Conservation (phyloP, 2,329 filamentous ascomycete species). For the Hymenoscyphus fraxineus region DNA sequence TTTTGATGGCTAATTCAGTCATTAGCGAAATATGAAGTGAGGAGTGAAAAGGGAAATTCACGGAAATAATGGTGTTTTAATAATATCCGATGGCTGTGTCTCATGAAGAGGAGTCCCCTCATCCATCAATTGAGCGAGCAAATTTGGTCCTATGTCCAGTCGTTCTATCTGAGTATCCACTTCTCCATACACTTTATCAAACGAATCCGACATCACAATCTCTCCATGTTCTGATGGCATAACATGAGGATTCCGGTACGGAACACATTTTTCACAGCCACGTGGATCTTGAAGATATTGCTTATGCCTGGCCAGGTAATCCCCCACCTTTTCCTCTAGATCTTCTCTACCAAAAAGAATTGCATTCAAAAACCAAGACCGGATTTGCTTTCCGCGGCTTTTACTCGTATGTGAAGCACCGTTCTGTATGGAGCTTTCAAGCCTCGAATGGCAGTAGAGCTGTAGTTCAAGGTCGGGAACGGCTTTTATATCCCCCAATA, state of each 20-base stretch:
- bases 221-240: conserved; percentile 9
- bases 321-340: conserved; percentile 13
- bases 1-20: conserved; percentile 21
- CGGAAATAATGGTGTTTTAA: background rate
- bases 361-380: conserved; percentile 7
- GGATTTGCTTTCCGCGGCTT: background rate
- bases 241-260: conserved; percentile 19
- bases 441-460: background rate
- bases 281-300: conserved; percentile 22
- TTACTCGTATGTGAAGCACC: background rate
- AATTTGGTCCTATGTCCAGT: conserved; percentile 12
- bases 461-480: background rate
- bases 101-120: conserved; percentile 12
- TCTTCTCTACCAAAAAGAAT: conserved; percentile 14
- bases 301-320: conserved; percentile 11
- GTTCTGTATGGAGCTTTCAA: background rate
- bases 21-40: background rate
- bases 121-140: conserved; percentile 18
- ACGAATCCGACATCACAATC: conserved; percentile 12
- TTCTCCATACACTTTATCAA: conserved; percentile 5
- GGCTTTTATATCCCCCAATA: background rate
- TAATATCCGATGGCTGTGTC: conserved; percentile 11
- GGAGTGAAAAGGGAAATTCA: conserved; percentile 11
- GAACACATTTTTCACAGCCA: conserved; percentile 12
- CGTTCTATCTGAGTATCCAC: conserved; percentile 12